A percentile compares a stretch with the other conserved stretches of the same genome.
Evolutionary conservation across 2,329 filamentous ascomycete species (phyloP).

Genomic region (Trichoderma sp.): DNA sequence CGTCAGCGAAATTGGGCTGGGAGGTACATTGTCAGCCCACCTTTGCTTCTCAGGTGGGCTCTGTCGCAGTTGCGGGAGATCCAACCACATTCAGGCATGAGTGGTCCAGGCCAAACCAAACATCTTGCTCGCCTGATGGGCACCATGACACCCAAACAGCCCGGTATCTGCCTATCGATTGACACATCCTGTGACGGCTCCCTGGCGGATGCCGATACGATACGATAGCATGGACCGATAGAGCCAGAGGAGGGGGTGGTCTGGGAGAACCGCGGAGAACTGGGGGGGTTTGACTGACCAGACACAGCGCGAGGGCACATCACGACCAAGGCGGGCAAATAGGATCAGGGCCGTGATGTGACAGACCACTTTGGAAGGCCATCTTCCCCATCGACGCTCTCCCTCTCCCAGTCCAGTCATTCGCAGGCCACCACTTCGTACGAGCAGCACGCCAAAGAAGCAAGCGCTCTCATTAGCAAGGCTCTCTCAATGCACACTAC

Average conservation of each 20-base stretch:
- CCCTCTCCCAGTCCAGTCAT: not conserved
- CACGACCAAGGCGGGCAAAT: slow-evolving; percentile 6
- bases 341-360: slow-evolving; percentile 6
- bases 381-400: slow-evolving; percentile 3
- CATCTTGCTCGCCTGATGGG: slow-evolving; percentile 21
- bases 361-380: slow-evolving; percentile 14
- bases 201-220: slow-evolving; percentile 19
- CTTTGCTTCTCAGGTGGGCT: not conserved
- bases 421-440: slow-evolving; percentile 8
- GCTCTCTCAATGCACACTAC: slow-evolving; percentile 7
- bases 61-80: slow-evolving; percentile 15
- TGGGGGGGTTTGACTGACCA: not conserved
- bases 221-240: slow-evolving; percentile 16
- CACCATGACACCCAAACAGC: slow-evolving; percentile 16
- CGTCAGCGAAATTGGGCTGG: slow-evolving; percentile 1
- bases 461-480: slow-evolving; percentile 9
- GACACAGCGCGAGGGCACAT: slow-evolving; percentile 1
- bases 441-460: slow-evolving; percentile 4
- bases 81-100: slow-evolving; percentile 20
- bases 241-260: not conserved
- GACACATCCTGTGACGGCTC: slow-evolving; percentile 24
- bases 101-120: not conserved
- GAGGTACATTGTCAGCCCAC: slow-evolving; percentile 13
- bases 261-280: slow-evolving; percentile 4
- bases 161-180: slow-evolving; percentile 21